phyloP scores from a whole-genome alignment of 1,284 basidiomycete species.

The Somion occarium region DNA sequence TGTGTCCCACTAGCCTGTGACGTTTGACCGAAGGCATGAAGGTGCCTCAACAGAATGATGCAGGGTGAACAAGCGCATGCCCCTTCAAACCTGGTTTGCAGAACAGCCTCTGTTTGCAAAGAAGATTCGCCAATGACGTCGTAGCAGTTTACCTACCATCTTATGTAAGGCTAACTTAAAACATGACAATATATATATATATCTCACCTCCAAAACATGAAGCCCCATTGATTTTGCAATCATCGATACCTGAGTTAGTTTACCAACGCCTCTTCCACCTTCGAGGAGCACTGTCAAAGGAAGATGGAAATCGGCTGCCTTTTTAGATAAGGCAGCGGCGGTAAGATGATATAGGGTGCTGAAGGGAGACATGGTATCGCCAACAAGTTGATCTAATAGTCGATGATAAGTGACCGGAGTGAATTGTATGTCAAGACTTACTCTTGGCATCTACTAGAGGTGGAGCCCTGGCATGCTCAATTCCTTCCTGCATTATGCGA shows the following conservation, averaged over 20 bases:
- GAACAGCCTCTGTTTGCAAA: conserved; percentile 71
- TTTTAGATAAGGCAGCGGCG: conserved; percentile 50
- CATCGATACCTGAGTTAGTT: conserved; percentile 54
- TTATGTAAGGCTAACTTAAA: neutral
- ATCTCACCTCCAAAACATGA: conserved; percentile 73
- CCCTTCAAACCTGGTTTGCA: conserved; percentile 78
- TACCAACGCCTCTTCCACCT: conserved; percentile 73
- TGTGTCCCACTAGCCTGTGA: conserved; percentile 65
- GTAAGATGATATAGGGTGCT: conserved; percentile 45
- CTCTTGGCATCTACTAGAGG: conserved; percentile 46
- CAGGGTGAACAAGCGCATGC: conserved; percentile 83
- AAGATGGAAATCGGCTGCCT: conserved; percentile 56
- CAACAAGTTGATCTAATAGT: neutral
- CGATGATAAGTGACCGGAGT: too few species aligned
- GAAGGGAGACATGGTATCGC: conserved; percentile 18
- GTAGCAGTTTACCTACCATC: conserved; percentile 81
- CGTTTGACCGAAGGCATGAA: conserved; percentile 80
- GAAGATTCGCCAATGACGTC: conserved; percentile 81
- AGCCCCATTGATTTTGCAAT: conserved; percentile 68
- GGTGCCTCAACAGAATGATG: conserved; percentile 76
- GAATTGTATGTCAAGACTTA: too few species aligned
- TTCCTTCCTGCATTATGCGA: conserved; percentile 74
- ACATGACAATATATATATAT: too few species aligned
- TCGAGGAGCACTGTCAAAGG: conserved; percentile 67
- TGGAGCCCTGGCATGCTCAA: conserved; percentile 68